Evolutionary conservation across 208 protist species (phyloP).

Genomic region (Leishmania lainsoni): DNA sequence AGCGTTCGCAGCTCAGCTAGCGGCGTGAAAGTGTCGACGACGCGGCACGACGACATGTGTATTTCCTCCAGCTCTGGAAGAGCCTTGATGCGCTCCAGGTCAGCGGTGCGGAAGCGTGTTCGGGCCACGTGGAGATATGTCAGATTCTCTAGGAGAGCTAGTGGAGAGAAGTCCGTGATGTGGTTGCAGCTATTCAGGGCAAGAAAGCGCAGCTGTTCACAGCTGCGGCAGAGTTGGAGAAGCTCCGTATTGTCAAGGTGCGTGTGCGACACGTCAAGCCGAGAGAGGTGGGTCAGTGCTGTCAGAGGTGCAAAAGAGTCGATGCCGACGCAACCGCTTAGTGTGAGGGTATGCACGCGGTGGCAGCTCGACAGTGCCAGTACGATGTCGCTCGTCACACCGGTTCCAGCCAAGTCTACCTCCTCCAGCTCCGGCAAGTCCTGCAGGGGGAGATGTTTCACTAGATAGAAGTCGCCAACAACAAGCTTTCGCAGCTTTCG

Average conservation of each 20-base stretch:
- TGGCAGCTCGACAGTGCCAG: conserved; percentile 19
- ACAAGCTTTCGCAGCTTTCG: conserved; percentile 31
- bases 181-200: conserved; percentile 17
- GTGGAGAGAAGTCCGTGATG: conserved; percentile 22
- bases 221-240: conserved; percentile 20
- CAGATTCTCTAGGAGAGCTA: conserved; percentile 17
- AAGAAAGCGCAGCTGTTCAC: conserved; percentile 11
- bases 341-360: conserved; percentile 16
- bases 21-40: conserved; percentile 19
- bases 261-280: conserved; percentile 18
- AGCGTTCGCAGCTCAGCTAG: conserved; percentile 8
- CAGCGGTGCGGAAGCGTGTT: conserved; percentile 25
- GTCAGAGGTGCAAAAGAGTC: conserved; percentile 11
- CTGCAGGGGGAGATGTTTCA: conserved; percentile 27
- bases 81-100: conserved; percentile 23
- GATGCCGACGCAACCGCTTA: conserved; percentile 22
- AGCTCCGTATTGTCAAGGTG: conserved; percentile 14
- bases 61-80: conserved; percentile 24
- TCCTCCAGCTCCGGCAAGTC: conserved; percentile 26
- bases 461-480: conserved; percentile 33
- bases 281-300: conserved; percentile 4
- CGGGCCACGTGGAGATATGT: conserved; percentile 16
- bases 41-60: conserved; percentile 25
- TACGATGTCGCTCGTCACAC: conserved; percentile 21
- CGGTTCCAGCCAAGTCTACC: conserved; percentile 21